Base-by-base conservation (phyloP, 495 filamentous ascomycete genomes). In the Tuber aestivum region DNA sequence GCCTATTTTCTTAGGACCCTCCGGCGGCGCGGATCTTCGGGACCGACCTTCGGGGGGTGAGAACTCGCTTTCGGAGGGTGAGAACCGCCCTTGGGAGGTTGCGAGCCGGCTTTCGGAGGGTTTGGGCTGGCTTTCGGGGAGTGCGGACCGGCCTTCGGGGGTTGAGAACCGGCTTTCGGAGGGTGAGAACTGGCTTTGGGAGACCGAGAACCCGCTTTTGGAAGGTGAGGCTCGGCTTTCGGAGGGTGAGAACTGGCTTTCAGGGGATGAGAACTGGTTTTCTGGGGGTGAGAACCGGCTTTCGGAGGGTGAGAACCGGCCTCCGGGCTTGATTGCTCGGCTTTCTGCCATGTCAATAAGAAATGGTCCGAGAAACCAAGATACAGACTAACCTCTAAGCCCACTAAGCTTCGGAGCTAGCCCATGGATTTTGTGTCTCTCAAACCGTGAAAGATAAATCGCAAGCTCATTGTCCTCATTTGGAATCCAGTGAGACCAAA, bases 321-420 rank as follows among this genome's bases (percentile, higher is more conserved):
- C 16, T 18, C 16, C 32, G 10, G 12, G 27, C 27, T 12, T n/a
- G 9, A 4, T 32, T 32, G 50, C 50, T 32, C 56, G 56, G 56
- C 56, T 65, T 65, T 4, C 56, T 65, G 56, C 14, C 27, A 65
- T 65, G 56, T 65, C 56, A 65, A 65, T 65, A 65, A 65, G 56
- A 65, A 65, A 65, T 27, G 4, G 56, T 65, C 56, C 56, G 56
- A 65, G 10, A 61, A 65, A 65, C 12, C 56, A 35, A 35, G 56
- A 65, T 35, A 65, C 56, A 65, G 56, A 65, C 56, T 65, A 35
- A 65, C 56, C 56, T 65, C 27, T 6, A 0, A 65, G 14, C 27
- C 12, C 56, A 35, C 56, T 5, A 35, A 65, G 56, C 56, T 65
- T 65, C 27, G 56, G 56, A 35, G 56, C 56, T 65, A 65, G 4